A percentile compares a stretch with the other conserved stretches of the same genome.
phyloP scores from a whole-genome alignment of 352 stramenopile species.

The Pythium brachiatum region DNA sequence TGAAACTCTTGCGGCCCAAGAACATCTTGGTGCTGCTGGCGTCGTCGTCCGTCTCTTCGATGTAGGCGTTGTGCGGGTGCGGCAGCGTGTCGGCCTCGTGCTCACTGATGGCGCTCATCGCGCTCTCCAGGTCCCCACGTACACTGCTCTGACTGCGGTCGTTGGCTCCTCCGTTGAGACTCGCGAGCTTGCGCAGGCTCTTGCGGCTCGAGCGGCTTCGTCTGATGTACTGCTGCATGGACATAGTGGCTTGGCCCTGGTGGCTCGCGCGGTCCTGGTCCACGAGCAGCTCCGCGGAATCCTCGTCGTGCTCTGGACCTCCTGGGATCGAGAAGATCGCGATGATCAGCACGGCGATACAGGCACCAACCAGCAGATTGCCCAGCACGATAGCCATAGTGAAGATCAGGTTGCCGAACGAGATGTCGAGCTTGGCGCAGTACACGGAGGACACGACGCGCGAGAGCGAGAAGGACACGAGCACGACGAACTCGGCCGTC shows the following conservation, averaged over 20 bases:
- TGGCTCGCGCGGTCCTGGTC: conserved; percentile 22
- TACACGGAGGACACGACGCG: conserved; percentile 61
- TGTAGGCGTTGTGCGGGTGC: conserved; percentile 56
- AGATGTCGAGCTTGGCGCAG: conserved; percentile 53
- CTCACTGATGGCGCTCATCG: conserved; percentile 20
- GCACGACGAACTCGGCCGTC: conserved; percentile 67
- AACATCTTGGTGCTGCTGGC: neutral
- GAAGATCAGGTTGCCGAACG: conserved; percentile 51
- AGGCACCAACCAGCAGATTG: conserved; percentile 47
- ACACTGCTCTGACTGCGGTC: conserved; percentile 4
- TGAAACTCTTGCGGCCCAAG: neutral
- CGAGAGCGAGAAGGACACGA: conserved; percentile 66
- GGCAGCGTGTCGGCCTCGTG: conserved; percentile 31
- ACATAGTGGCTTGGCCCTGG: conserved; percentile 12
- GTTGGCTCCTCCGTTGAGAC: neutral
- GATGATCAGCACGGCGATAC: conserved; percentile 49
- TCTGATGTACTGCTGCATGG: conserved; percentile 19
- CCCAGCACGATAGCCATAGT: conserved; percentile 50
- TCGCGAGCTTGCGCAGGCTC: conserved; percentile 16
- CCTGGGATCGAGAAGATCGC: conserved; percentile 61
- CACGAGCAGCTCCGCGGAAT: conserved; percentile 18
- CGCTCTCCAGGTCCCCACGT: conserved; percentile 16
- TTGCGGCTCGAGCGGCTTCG: conserved; percentile 15
- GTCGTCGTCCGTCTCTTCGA: conserved; percentile 34
- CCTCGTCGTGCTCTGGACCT: conserved; percentile 31